Base-by-base conservation (phyloP, 108 stramenopile genomes). In the Skeletonema potamos region DNA sequence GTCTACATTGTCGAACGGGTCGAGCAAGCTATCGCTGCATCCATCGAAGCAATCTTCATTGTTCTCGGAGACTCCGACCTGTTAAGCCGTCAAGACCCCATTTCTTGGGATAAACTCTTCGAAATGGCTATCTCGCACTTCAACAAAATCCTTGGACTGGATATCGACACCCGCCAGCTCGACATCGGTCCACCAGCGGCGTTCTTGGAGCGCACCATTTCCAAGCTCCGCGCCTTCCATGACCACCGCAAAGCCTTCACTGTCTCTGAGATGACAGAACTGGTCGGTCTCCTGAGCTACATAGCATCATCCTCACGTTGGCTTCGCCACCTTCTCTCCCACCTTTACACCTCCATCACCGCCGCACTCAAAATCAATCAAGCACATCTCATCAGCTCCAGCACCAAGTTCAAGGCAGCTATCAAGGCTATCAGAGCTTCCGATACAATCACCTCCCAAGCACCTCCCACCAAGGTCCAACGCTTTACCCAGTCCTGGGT, bases 31-130 rank as follows among this genome's bases (percentile, higher is more conserved):
- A 24, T 65, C 7, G 7, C 41, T 2, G 33, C 18, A 5, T 29
- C 64, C 1, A 62, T 76, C 3, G 61, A 76, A 28, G 74, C 74
- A 27, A 68, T 76, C 54, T 76, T 76, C 46, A 43, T 37, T 0
- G 61, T 76, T 2, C 57, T 76, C 60, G 74, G 74, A 1, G 13
- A 22, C 8, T 46, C 27, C 7, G 44, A 67, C 32, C 3, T 7
- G 2, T 6, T 24, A 12, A 6, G 54, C 26, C 58, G 66, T 9
- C 58, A 67, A 28, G 66, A 66, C 48, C 62, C 56, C 10, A 9
- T 74, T 3, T 54, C 73, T 15, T 22, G 64, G 12, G 64, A 65
- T 24, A 74, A 75, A 28, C 66, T 65, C 59, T 6, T n/a, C 1
- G 68, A 34, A n/a, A 39, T 70, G 58, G 4, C 8, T 9, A 28